Base-by-base conservation (phyloP, 441 rosid species). In the Adansonia rubrostipa region DNA sequence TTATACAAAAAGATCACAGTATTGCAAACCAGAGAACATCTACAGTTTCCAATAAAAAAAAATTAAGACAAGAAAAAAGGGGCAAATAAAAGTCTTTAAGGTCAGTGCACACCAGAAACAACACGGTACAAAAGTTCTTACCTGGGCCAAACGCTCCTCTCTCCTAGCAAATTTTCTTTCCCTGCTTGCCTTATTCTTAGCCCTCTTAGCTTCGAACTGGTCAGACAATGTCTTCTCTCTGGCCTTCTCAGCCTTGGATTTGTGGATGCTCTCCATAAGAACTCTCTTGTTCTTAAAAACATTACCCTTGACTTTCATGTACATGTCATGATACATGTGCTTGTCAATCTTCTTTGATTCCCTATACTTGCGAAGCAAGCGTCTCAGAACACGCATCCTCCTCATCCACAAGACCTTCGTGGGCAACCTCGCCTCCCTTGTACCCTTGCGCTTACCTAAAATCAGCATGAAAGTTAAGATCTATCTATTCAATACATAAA, bases 261-360 rank as follows among this genome's bases (percentile, higher is more conserved):
- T 89, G 81, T 89, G 92, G 74, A 89, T 87, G 63, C 87, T 87
- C 84, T 84, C 84, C 79, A 84, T 63, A 28, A 84, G 82, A 47
- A 79, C 80, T 36, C 91, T 85, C 84, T 89, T 87, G 88, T 87
- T 89, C 87, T 91, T 93, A 71, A 90, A 93, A 1, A 91, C 97
- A 73, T 89, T 93, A 85, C 97, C 98, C 81, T 93, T 93, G 53
- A 93, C 98, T 79, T 80, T 86, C 98, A 92, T 88, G 89, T 93
- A 93, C 94, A 93, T 91, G 82, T 93, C 91, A 67, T 94, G 97
- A 82, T 94, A 92, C 93, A 94, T 90, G 73, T 94, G 96, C 76
- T 80, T 87, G 78, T 87, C 90, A 72, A 85, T 87, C 86, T 89
- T 89, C 75, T 81, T 80, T 0, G 85, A 61, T 76, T 89, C 92